These are phyloP conservation scores for Leccinum fallax DNA, from an alignment of 1,284 basidiomycete genomes.

Conservation along the genomic window DNA sequence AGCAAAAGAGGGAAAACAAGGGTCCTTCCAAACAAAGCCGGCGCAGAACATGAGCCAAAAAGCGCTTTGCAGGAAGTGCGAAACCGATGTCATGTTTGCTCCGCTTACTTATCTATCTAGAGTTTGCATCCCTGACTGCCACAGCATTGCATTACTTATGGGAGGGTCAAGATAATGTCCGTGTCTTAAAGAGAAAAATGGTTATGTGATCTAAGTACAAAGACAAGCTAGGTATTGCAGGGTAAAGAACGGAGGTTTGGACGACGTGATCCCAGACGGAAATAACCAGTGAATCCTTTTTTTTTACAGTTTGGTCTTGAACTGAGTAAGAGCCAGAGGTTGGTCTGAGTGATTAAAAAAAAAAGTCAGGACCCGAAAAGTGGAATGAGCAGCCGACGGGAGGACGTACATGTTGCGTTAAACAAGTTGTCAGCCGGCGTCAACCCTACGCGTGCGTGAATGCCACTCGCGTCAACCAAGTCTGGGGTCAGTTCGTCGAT, in stretches of 20 bases:
- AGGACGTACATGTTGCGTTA: constrained; percentile 51
- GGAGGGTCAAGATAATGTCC: neutral
- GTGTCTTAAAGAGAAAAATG: neutral
- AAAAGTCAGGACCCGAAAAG: constrained; percentile 3
- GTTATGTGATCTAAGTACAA: neutral
- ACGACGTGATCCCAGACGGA: neutral
- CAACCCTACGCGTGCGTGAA: constrained; percentile 43
- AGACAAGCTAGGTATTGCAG: neutral
- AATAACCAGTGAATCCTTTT: neutral
- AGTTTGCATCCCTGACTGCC: constrained; percentile 5
- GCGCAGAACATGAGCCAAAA: neutral
- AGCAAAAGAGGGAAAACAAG: neutral
- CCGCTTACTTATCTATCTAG: neutral
- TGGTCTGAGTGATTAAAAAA: constrained; percentile 26
- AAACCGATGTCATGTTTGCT: neutral
- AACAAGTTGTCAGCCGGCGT: constrained; percentile 52
- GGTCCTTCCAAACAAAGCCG: neutral
- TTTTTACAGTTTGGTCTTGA: constrained; percentile 27
- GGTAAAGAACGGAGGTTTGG: neutral
- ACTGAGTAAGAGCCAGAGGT: constrained; percentile 34
- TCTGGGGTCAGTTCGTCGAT: constrained; percentile 59
- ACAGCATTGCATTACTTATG: constrained; percentile 3
- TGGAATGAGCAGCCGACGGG: neutral
- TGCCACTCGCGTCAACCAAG: constrained; percentile 49
- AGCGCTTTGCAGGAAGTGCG: neutral